Evolutionary conservation across 2,329 filamentous ascomycete species (phyloP), one percentile per base, ranked within the genome.

Genomic region (Ascochyta fabae): DNA sequence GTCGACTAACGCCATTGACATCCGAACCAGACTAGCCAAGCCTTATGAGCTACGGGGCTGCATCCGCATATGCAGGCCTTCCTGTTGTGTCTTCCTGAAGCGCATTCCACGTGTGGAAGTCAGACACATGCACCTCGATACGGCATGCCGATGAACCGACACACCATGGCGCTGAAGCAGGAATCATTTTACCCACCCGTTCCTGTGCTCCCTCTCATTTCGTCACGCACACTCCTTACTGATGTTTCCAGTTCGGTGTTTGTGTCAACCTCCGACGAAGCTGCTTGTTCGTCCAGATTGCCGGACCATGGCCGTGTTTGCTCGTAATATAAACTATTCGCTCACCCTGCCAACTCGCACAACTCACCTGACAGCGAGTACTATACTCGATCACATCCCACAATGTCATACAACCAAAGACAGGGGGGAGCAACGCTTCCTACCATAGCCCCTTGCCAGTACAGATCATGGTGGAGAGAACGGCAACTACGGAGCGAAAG

Each of bases 41-140:
- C 60, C 55, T 31, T 16, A 40, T 39, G 44, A 29, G 53, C 40
- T 40, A 34, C 16, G 42, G 49, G 53, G 60, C 56, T 60, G 57
- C 46, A 51, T 36, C 42, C 43, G 57, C 42, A 56, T 48, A 60
- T 57, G 59, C 59, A 59, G 52, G 56, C 46, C 41, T 53, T 56
- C 50, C 59, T 68, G 67, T 58, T 52, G 64, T 66, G 62, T 56
- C 54, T 64, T 63, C 61, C 60, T 53, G 53, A 59, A 60, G 48
- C 60, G 60, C 59, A 69, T 70, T 66, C 67, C 68, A 71, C 69
- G 67, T 70, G 67, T 62, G 42, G 56, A 55, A 41, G 44, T 48
- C 47, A 55, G 53, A 52, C 56, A 55, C 33, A 42, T 51, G 43
- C 41, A 56, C 40, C 63, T 57, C 51, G 45, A 58, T 62, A 42